Percentiles rank a stretch among this genome's conserved stretches.
Conservation (phyloP, 129 eudicot genomes). For the Flaveria brownii region DNA sequence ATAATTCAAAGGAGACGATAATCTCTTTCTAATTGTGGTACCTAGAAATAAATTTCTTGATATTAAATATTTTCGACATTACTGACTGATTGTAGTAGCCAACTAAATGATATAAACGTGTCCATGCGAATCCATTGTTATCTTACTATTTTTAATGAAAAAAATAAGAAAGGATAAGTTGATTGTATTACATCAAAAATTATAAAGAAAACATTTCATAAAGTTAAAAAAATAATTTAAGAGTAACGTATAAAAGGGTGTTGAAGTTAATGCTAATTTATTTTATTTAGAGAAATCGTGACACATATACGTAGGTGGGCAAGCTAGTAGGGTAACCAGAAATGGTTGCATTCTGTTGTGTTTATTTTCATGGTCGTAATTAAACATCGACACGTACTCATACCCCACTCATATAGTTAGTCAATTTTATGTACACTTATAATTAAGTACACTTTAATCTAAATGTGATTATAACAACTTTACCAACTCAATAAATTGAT, state of each 20-base stretch:
- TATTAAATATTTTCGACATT: background rate
- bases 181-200: background rate
- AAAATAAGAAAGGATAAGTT: background rate
- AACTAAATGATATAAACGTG: background rate
- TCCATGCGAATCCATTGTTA: background rate
- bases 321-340: slow-evolving; percentile 52
- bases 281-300: slow-evolving; percentile 17
- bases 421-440: slow-evolving; percentile 22
- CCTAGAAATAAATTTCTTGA: background rate
- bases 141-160: background rate
- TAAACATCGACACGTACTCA: slow-evolving; percentile 16
- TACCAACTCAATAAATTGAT: background rate
- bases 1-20: too few relatives aligned
- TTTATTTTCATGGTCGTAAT: slow-evolving; percentile 44
- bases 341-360: slow-evolving; percentile 60
- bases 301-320: slow-evolving; percentile 20
- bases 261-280: slow-evolving; percentile 28
- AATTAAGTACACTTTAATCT: too few relatives aligned
- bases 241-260: slow-evolving; percentile 28
- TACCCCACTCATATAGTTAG: slow-evolving; percentile 1
- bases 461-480: background rate
- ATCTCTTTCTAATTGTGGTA: background rate
- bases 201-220: slow-evolving; percentile 6
- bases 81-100: background rate
- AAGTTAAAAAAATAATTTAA: background rate